Conservation (phyloP, 495 filamentous ascomycete genomes). For the Letharia lupina region DNA sequence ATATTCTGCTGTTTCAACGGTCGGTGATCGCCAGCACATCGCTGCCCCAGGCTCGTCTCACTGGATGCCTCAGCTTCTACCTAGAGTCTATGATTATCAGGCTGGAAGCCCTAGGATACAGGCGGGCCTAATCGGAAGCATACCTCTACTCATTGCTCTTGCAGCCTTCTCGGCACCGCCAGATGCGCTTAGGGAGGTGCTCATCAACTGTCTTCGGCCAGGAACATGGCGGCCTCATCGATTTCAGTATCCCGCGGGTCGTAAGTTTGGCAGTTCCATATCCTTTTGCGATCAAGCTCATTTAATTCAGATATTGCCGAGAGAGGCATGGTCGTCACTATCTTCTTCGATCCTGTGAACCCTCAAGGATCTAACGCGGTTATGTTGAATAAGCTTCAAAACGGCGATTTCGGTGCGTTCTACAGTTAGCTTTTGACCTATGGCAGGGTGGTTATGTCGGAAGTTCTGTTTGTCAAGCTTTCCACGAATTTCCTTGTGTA, state of each 20-base stretch:
- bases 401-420: conserved; percentile 21
- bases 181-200: neutral
- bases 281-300: neutral
- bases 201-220: conserved; percentile 9
- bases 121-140: conserved; percentile 20
- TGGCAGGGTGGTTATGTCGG: neutral
- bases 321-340: conserved; percentile 25
- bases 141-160: conserved; percentile 23
- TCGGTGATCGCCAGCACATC: conserved; percentile 1
- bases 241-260: conserved; percentile 3
- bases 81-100: conserved; percentile 15
- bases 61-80: conserved; percentile 24
- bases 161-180: conserved; percentile 23
- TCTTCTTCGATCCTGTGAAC: conserved; percentile 22
- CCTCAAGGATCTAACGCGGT: neutral
- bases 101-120: neutral
- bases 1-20: conserved; percentile 5
- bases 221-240: conserved; percentile 12
- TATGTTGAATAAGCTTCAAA: conserved; percentile 13
- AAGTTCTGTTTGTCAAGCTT: neutral
- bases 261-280: conserved; percentile 11
- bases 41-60: conserved; percentile 14
- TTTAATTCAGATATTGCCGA: conserved; percentile 8
- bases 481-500: neutral
- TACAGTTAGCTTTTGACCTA: conserved; percentile 12